phyloP scores from a whole-genome alignment of 441 rosid species.

The Biscutella laevigata region DNA sequence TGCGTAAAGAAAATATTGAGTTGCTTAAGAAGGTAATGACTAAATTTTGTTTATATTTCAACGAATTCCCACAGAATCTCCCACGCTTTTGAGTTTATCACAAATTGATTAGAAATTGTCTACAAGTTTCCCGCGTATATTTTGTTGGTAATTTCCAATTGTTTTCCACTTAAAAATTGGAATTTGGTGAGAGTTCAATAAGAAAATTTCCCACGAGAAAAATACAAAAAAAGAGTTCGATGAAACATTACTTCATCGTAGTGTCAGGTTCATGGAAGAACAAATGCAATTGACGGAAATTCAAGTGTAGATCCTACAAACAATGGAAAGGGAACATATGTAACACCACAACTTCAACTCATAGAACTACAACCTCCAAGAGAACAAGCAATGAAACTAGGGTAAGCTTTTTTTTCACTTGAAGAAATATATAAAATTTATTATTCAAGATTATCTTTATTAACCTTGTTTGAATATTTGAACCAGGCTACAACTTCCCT shows the following conservation, averaged over 20 bases:
- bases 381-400: constrained; percentile 38
- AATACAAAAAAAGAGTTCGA: no score
- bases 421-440: background rate
- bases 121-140: no score
- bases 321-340: constrained; percentile 33
- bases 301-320: constrained; percentile 27
- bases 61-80: no score
- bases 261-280: constrained; percentile 40
- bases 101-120: no score
- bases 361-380: constrained; percentile 51
- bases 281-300: constrained; percentile 30
- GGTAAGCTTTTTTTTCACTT: constrained; percentile 36
- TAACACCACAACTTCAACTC: constrained; percentile 45
- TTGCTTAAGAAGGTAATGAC: constrained; percentile 70
- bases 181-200: no score
- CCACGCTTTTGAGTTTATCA: no score
- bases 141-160: no score
- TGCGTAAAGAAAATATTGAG: constrained; percentile 49
- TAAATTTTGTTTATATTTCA: no score
- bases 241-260: no score
- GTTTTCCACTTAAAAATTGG: no score
- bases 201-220: no score
- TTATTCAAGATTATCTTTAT: constrained; percentile 8
- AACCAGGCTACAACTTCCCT: constrained; percentile 47
- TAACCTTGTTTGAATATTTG: constrained; percentile 14